A percentile compares a stretch with the other conserved stretches of the same genome.
phyloP scores from a whole-genome alignment of 2,329 filamentous ascomycete genomes.

The Metarhizium humberi region DNA sequence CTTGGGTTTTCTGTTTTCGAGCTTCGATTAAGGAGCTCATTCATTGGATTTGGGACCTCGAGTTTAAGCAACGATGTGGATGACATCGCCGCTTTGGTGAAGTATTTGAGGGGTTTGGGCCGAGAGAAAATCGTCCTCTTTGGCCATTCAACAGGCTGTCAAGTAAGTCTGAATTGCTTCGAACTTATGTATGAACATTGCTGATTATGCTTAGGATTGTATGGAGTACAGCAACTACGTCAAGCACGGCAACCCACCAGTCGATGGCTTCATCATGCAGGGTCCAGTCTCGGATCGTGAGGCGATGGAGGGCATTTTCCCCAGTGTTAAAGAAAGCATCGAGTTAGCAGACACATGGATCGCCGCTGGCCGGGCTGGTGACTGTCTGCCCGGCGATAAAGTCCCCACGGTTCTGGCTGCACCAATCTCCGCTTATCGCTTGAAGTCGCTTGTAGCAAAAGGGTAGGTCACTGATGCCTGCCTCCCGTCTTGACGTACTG shows the following conservation, averaged over 20 bases:
- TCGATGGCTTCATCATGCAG: constrained; percentile 74
- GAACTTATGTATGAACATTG: neutral
- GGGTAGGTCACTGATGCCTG: constrained; percentile 32
- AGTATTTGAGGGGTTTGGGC: constrained; percentile 41
- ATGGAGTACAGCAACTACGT: constrained; percentile 42
- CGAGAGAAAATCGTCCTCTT: constrained; percentile 43
- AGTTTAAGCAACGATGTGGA: constrained; percentile 42
- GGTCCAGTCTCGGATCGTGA: constrained; percentile 73
- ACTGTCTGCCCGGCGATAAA: constrained; percentile 42
- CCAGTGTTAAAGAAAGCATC: constrained; percentile 35
- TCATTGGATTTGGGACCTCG: constrained; percentile 40
- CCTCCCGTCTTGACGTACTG: neutral
- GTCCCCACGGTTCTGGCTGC: constrained; percentile 30
- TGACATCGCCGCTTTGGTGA: constrained; percentile 43
- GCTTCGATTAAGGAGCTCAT: constrained; percentile 45
- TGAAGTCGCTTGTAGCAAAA: constrained; percentile 37
- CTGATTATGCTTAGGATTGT: constrained; percentile 34
- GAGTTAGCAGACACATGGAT: constrained; percentile 45
- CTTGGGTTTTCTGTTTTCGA: constrained; percentile 47
- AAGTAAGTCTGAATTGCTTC: constrained; percentile 26
- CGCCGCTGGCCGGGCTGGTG: constrained; percentile 39
- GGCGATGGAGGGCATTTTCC: constrained; percentile 38
- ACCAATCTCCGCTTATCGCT: constrained; percentile 44
- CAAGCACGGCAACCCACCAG: constrained; percentile 34
- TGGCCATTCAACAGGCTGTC: constrained; percentile 51